Evolutionary conservation across 768 basidiomycete genomes (phyloP), one percentile per base, ranked within the genome.

Genomic region (Leccinum uliginosum): DNA sequence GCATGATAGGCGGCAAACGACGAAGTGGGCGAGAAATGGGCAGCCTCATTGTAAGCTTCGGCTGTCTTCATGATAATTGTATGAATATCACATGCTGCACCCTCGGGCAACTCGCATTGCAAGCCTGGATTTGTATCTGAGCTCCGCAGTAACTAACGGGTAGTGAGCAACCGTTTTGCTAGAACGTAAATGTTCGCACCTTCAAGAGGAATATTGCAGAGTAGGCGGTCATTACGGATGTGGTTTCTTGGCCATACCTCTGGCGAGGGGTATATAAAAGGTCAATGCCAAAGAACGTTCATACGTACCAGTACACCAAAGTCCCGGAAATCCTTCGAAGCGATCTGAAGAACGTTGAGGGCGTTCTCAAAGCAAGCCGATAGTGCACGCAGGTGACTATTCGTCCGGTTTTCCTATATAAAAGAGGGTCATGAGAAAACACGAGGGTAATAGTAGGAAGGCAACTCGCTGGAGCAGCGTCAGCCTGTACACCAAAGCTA

Each of bases 161-260:
- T 35, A 45, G 27, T 63, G 50, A 64, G 53, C 29, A n/a, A 27
- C 29, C 3, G 38, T 24, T 30, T 50, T 11, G 23, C 26, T 43
- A 32, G 32, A 32, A n/a, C 8, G 15, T 21, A 32, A n/a, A 62
- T 71, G 11, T 26, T 23, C 54, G 52, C 67, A 88, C 91, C 78
- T 80, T 86, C 61, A 93, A 75, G 60, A 93, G 73, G 67, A 91
- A 87, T 35, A 93, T 83, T 19, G 91, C 90, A 48, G 87, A 83
- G 65, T 93, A 93, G 24, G 89, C 91, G 19, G 87, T 88, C 91
- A 93, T 93, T 47, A 88, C 82, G 8, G 87, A 85, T 58, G 91
- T 83, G 5, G 88, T 86, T 67, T 93, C 91, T 74, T 93, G 91
- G 8, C 87, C 82, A 63, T 93, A 93, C 46, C 86, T 85, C 90